Percentiles rank a stretch among this genome's conserved stretches.
These are phyloP conservation scores for Penicillium desertorum DNA, from an alignment of 495 filamentous ascomycete genomes.

Conservation along the genomic window DNA sequence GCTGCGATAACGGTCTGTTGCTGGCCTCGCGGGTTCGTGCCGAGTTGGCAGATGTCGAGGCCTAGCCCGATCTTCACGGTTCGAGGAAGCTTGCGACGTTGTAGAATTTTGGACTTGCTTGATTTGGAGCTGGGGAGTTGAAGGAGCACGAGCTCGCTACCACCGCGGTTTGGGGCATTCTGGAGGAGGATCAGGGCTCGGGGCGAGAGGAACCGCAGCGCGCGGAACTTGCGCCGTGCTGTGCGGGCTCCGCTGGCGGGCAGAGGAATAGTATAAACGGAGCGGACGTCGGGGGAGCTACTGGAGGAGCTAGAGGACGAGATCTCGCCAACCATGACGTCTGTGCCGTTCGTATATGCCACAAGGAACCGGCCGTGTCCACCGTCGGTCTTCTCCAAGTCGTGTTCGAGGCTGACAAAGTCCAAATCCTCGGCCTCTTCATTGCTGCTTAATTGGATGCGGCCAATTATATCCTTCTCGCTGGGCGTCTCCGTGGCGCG, in stretches of 20 bases:
- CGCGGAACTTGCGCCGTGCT: slow-evolving; percentile 55
- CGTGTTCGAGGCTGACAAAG: slow-evolving; percentile 55
- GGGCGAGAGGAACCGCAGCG: slow-evolving; percentile 71
- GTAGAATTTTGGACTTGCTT: slow-evolving; percentile 42
- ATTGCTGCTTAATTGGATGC: slow-evolving; percentile 58
- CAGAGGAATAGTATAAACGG: slow-evolving; percentile 60
- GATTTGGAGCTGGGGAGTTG: slow-evolving; percentile 33
- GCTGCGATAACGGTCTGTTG: slow-evolving; percentile 79
- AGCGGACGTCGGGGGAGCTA: slow-evolving; percentile 53
- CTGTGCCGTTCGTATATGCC: slow-evolving; percentile 77
- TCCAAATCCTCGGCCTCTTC: slow-evolving; percentile 84
- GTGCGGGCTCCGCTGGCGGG: slow-evolving; percentile 46
- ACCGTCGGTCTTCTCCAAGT: slow-evolving; percentile 21
- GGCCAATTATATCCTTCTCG: slow-evolving; percentile 61
- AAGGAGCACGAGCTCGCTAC: slow-evolving; percentile 71
- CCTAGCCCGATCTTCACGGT: slow-evolving; percentile 65
- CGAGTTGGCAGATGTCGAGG: slow-evolving; percentile 70
- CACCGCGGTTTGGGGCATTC: slow-evolving; percentile 55
- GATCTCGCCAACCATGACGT: slow-evolving; percentile 57
- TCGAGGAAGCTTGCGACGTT: slow-evolving; percentile 55
- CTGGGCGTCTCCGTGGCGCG: slow-evolving; percentile 56
- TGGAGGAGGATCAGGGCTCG: slow-evolving; percentile 49
- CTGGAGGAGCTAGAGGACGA: slow-evolving; percentile 42
- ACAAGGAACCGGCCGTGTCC: slow-evolving; percentile 59
- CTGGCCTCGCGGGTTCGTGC: slow-evolving; percentile 52